Percentiles rank a stretch among this genome's conserved stretches.
Evolutionary conservation across 1,284 basidiomycete genomes (phyloP).

Genomic region (Wolfiporia cocos): DNA sequence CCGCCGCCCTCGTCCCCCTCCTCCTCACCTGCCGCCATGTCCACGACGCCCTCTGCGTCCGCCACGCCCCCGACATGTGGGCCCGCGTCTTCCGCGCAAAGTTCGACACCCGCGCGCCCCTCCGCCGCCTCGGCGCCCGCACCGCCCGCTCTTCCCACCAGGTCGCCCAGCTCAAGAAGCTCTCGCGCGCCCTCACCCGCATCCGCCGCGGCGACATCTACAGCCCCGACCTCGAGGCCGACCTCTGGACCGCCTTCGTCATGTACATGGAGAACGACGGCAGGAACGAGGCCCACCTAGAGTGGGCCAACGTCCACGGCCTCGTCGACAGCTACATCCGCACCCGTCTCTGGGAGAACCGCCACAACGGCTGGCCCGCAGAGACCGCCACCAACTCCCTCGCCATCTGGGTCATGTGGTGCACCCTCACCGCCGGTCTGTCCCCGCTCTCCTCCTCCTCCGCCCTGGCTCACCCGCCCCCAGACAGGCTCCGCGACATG

Average conservation of each 20-base stretch:
- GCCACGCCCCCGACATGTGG: conserved; percentile 51
- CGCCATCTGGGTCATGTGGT: conserved; percentile 62
- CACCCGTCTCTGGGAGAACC: conserved; percentile 37
- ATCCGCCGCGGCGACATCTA: conserved; percentile 35
- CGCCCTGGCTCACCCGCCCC: conserved; percentile 1
- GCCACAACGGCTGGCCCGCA: conserved; percentile 50
- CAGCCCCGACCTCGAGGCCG: conserved; percentile 27
- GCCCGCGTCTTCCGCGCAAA: conserved; percentile 50
- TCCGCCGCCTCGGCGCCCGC: conserved; percentile 44
- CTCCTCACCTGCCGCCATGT: conserved; percentile 42
- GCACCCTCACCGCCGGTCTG: conserved; percentile 44
- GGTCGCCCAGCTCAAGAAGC: conserved; percentile 40
- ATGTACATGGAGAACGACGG: conserved; percentile 77
- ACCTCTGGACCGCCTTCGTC: conserved; percentile 53
- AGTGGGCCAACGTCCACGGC: conserved; percentile 39
- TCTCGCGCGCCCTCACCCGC: conserved; percentile 35
- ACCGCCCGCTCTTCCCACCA: conserved; percentile 35
- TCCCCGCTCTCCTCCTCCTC: conserved; percentile 7
- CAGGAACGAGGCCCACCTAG: conserved; percentile 57
- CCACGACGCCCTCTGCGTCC: conserved; percentile 34
- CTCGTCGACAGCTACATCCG: conserved; percentile 44
- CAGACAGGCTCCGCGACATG: conserved; percentile 45
- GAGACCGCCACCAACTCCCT: conserved; percentile 44
- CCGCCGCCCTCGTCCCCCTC: conserved; percentile 39
- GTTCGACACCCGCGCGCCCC: conserved; percentile 55